A percentile compares a stretch with the other conserved stretches of the same genome.
These are phyloP conservation scores for Nitzschia sp. DNA, from an alignment of 108 stramenopile genomes.

Conservation along the genomic window DNA sequence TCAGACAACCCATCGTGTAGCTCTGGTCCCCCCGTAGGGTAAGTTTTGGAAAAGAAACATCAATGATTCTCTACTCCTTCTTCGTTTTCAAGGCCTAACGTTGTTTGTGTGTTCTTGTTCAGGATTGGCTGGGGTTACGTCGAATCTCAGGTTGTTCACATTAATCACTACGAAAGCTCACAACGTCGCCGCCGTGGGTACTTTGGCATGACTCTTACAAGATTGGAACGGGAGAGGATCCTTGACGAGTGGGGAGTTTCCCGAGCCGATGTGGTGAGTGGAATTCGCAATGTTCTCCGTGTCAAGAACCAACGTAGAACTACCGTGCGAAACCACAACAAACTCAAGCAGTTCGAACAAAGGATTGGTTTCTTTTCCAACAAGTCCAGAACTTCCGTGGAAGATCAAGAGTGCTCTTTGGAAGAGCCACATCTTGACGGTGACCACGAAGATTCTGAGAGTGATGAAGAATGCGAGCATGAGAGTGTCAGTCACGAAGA, in stretches of 20 bases:
- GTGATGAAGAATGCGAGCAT: not conserved
- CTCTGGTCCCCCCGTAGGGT: constrained; percentile 34
- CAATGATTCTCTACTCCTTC: too few species aligned
- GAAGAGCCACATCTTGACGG: not conserved
- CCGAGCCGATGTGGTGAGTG: constrained; percentile 41
- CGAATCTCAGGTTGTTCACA: not conserved
- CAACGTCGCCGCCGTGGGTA: constrained; percentile 26
- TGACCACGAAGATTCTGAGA: not conserved
- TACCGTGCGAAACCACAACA: constrained; percentile 58
- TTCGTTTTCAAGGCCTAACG: not conserved
- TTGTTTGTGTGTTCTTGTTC: not conserved
- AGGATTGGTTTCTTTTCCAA: constrained; percentile 24
- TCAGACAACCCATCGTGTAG: constrained; percentile 26
- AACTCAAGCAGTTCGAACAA: constrained; percentile 41
- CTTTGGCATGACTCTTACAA: constrained; percentile 36
- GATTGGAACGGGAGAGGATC: constrained; percentile 49
- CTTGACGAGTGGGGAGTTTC: constrained; percentile 56
- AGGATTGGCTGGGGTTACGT: constrained; percentile 31
- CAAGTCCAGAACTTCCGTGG: constrained; percentile 1
- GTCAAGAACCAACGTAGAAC: constrained; percentile 57
- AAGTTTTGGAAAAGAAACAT: constrained; percentile 4
- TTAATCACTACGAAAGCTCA: constrained; percentile 39
- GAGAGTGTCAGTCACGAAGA: not conserved
- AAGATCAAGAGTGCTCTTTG: too few species aligned
- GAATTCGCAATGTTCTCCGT: constrained; percentile 50